A percentile compares a stretch with the other conserved stretches of the same genome.
Evolutionary conservation across 2,329 filamentous ascomycete species (phyloP).

Genomic region (Phyllosticta paracitricarpa): DNA sequence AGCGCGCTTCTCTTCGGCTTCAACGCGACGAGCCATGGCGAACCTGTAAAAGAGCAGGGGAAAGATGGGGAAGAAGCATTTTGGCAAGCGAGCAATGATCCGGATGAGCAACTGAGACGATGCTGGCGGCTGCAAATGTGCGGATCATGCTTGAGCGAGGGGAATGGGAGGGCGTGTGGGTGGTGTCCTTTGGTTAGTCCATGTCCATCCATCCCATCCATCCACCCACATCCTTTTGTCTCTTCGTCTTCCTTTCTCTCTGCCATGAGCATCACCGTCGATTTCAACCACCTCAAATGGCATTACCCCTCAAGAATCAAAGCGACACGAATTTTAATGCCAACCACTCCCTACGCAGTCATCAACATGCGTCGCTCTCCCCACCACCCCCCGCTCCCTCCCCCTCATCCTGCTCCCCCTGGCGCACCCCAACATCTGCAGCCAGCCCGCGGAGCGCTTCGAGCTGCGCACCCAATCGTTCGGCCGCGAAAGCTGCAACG

Average conservation of each 20-base stretch:
- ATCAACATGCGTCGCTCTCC: constrained; percentile 33
- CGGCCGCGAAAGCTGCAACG: constrained; percentile 29
- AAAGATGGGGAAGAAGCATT: neutral
- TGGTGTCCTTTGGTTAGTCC: constrained; percentile 36
- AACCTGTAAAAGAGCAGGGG: neutral
- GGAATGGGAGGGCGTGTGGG: constrained; percentile 21
- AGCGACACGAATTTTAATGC: neutral
- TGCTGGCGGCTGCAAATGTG: constrained; percentile 26
- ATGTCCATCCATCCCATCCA: too few species aligned
- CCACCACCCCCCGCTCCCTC: constrained; percentile 16
- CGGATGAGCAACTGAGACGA: constrained; percentile 12
- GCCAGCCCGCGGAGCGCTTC: constrained; percentile 31
- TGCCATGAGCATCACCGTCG: too few species aligned
- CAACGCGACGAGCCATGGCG: neutral
- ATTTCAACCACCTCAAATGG: neutral
- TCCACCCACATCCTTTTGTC: too few species aligned
- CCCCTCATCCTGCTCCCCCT: constrained; percentile 31
- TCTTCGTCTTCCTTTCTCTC: too few species aligned
- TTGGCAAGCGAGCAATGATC: neutral
- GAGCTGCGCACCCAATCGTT: constrained; percentile 35
- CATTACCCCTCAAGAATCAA: neutral
- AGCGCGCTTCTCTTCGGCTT: neutral
- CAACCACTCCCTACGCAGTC: constrained; percentile 19
- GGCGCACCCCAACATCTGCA: constrained; percentile 23
- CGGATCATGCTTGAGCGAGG: constrained; percentile 18